These are phyloP conservation scores for Phyllosticta ampelicida DNA, from an alignment of 2,329 filamentous ascomycete genomes.

Conservation along the genomic window DNA sequence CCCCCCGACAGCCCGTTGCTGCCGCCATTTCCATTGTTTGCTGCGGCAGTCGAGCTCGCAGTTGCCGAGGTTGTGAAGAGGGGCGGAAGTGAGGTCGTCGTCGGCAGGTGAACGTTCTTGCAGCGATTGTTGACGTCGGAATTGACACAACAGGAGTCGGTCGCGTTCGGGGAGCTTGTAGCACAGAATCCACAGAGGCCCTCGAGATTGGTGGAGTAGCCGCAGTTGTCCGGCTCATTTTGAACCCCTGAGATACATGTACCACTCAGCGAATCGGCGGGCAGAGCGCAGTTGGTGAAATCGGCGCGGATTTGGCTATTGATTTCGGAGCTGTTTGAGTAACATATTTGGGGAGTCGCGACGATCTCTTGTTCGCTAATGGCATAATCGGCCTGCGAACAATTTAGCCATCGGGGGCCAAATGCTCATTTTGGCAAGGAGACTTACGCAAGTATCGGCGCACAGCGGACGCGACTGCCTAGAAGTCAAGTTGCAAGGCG, in stretches of 20 bases:
- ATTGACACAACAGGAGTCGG: conserved; percentile 88
- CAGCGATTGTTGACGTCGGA: conserved; percentile 67
- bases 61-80: conserved; percentile 55
- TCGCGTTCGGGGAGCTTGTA: conserved; percentile 75
- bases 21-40: conserved; percentile 18
- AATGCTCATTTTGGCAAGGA: not conserved
- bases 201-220: conserved; percentile 58
- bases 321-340: conserved; percentile 52
- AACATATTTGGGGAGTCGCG: conserved; percentile 62
- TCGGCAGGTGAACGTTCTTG: conserved; percentile 64
- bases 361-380: conserved; percentile 80
- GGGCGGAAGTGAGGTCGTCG: conserved; percentile 50
- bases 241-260: conserved; percentile 63
- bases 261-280: conserved; percentile 64
- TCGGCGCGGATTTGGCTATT: conserved; percentile 76
- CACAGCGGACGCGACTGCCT: conserved; percentile 64
- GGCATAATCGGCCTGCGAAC: conserved; percentile 60
- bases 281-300: conserved; percentile 79
- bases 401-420: not conserved
- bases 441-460: conserved; percentile 72
- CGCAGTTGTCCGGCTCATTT: conserved; percentile 83
- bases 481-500: conserved; percentile 54
- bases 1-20: conserved; percentile 61
- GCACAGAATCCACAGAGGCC: conserved; percentile 84
- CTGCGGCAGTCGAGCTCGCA: conserved; percentile 33